Evolutionary conservation across 2,329 filamentous ascomycete genomes (phyloP), one percentile per base, ranked within the genome.

Genomic region (Drechslera avenae): DNA sequence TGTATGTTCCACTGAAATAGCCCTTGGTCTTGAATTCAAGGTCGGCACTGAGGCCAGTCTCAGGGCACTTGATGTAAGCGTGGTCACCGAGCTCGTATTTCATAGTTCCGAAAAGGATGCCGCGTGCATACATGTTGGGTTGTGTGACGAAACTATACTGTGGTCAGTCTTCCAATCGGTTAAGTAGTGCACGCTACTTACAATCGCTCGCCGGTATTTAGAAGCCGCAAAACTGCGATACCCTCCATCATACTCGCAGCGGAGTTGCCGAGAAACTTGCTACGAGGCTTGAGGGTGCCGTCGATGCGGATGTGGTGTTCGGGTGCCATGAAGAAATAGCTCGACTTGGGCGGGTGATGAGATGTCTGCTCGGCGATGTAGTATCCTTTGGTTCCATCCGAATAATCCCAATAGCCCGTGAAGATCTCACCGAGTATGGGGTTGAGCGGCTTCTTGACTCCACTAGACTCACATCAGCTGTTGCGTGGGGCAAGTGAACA

Each of bases 1-100:
- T 97, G 76, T 99, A 99, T 1, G 90, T 94, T 6, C 94, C 94
- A 44, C 91, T 88, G 59, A 99, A 93, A 83, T 95, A 99, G 4
- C 94, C 94, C 76, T 97, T 97, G 44, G 91, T 95, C 78, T 97
- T 97, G 83, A 99, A 99, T 61, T 99, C 94, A 54, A 99, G 86
- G 71, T 99, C 93, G 53, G 91, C 93, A 19, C 86, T 83, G 14
- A 99, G 81, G 50, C 91, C 87, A 14, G 91, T 83, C 72, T 97
- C 93, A 0, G 93, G 91, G 73, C 94, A 97, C 60, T 87, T 84
- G 16, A 99, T 90, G 64, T 91, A 90, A 72, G 92, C 96, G 77
- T 96, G 92, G 72, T 97, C 93, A 58, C 93, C 94, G 6, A 99
- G 85, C 78, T 99, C 94, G 75, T 97, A 99, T 75, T 97, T 97